Evolutionary conservation across 495 filamentous ascomycete genomes (phyloP).

Genomic region (Xylaria acuta): DNA sequence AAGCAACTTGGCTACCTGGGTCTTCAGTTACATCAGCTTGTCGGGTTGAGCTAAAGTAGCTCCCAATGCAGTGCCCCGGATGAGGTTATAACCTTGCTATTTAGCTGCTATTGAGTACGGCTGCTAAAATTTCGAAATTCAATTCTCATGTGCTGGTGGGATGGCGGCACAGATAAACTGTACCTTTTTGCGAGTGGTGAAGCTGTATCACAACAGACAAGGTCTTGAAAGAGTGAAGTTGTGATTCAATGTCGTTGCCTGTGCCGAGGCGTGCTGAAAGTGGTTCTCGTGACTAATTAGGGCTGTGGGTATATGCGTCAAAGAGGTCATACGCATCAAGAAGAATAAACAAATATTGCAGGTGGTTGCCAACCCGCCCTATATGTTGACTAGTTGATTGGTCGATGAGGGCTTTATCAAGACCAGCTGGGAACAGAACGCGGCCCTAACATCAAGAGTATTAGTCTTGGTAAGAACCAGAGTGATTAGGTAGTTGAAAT

Average conservation of each 20-base stretch:
- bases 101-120: not conserved
- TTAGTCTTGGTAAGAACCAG: not conserved
- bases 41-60: not conserved
- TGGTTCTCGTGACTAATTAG: not conserved
- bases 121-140: not conserved
- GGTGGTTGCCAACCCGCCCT: not conserved
- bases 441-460: not conserved
- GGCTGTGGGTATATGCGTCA: not conserved
- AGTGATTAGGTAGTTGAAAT: not conserved
- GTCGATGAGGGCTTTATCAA: not conserved
- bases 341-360: not conserved
- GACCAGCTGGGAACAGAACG: not conserved
- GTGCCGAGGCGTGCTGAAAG: not conserved
- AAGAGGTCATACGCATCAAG: not conserved
- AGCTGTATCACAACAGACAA: conserved; percentile 5
- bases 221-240: not conserved
- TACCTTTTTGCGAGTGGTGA: not conserved
- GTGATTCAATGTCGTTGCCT: conserved; percentile 7
- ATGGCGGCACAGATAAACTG: not conserved
- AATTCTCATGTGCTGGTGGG: not conserved
- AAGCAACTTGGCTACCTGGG: not conserved
- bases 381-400: not conserved
- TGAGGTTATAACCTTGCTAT: not conserved
- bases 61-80: not conserved
- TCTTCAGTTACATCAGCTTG: not conserved